Conservation (phyloP, 2,329 filamentous ascomycete species). For the Scolecobasidium constrictum region DNA sequence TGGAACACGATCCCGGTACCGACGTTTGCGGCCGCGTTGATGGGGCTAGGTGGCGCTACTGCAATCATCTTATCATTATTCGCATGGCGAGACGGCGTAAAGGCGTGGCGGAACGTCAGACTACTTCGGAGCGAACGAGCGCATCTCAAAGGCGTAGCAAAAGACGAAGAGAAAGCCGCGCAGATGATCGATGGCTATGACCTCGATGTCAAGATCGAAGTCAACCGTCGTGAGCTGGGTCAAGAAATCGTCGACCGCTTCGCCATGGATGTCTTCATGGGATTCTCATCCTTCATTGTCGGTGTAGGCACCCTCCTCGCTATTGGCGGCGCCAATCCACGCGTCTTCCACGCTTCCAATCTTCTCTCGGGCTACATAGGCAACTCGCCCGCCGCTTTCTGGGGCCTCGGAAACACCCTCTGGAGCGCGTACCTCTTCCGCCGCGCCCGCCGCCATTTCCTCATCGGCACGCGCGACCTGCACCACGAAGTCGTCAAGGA, state of each 20-base stretch:
- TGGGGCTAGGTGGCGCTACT: conserved; percentile 41
- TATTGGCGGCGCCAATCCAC: conserved; percentile 36
- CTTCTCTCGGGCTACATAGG: conserved; percentile 45
- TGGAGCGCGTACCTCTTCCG: conserved; percentile 37
- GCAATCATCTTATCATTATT: conserved; percentile 36
- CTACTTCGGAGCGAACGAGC: conserved; percentile 33
- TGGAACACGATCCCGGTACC: conserved; percentile 45
- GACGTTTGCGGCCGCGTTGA: conserved; percentile 36
- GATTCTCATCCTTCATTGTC: conserved; percentile 39
- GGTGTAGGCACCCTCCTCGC: conserved; percentile 43
- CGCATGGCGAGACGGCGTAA: conserved; percentile 32
- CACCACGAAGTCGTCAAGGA: conserved; percentile 3
- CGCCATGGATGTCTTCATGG: conserved; percentile 41
- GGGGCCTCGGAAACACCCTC: conserved; percentile 36
- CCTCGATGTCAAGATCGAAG: conserved; percentile 24
- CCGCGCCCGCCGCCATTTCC: conserved; percentile 30
- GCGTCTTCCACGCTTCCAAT: conserved; percentile 38
- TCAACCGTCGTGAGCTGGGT: conserved; percentile 39
- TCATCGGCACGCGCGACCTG: conserved; percentile 17
- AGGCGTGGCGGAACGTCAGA: conserved; percentile 36
- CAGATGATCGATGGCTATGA: not conserved
- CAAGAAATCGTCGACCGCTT: conserved; percentile 41
- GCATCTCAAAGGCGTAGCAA: conserved; percentile 17
- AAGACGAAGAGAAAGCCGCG: conserved; percentile 10
- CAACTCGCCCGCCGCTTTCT: conserved; percentile 39